phyloP scores from a whole-genome alignment of 306 rosid genomes.

The Albizia julibrissin region DNA sequence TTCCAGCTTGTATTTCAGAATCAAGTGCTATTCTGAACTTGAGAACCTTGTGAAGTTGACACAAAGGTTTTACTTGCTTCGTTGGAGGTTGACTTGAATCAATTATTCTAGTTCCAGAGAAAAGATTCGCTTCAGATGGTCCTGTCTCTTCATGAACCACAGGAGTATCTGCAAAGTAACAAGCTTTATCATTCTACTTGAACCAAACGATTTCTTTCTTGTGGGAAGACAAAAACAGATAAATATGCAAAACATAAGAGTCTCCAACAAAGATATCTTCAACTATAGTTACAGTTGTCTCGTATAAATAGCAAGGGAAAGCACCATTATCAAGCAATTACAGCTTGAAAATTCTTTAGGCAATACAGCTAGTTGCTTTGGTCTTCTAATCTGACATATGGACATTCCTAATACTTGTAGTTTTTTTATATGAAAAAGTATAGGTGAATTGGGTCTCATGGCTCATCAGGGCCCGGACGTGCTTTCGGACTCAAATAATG shows the following conservation, averaged over 20 bases:
- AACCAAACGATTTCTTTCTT: background rate
- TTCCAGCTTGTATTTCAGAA: constrained; percentile 39
- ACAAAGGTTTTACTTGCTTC: constrained; percentile 63
- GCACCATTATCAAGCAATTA: constrained; percentile 16
- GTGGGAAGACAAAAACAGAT: background rate
- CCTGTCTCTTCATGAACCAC: constrained; percentile 69
- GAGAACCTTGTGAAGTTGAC: constrained; percentile 61
- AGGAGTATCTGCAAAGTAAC: constrained; percentile 52
- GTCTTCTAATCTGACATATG: background rate
- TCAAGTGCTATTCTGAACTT: constrained; percentile 63
- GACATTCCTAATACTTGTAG: background rate
- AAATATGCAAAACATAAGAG: background rate
- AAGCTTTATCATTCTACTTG: constrained; percentile 21
- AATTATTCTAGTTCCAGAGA: constrained; percentile 57
- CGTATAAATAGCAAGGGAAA: constrained; percentile 4
- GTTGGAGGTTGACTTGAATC: constrained; percentile 57
- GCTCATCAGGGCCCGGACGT: too few relatives aligned
- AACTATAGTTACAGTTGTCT: background rate
- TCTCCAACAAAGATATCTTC: background rate
- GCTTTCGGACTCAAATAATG: too few relatives aligned
- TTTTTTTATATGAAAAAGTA: too few relatives aligned
- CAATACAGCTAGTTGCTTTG: constrained; percentile 7
- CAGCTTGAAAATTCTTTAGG: background rate
- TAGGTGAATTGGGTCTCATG: too few relatives aligned
- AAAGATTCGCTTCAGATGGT: constrained; percentile 66